Evolutionary conservation across 768 basidiomycete species (phyloP), one percentile per base, ranked within the genome.

Genomic region (Tulasnella sp.): DNA sequence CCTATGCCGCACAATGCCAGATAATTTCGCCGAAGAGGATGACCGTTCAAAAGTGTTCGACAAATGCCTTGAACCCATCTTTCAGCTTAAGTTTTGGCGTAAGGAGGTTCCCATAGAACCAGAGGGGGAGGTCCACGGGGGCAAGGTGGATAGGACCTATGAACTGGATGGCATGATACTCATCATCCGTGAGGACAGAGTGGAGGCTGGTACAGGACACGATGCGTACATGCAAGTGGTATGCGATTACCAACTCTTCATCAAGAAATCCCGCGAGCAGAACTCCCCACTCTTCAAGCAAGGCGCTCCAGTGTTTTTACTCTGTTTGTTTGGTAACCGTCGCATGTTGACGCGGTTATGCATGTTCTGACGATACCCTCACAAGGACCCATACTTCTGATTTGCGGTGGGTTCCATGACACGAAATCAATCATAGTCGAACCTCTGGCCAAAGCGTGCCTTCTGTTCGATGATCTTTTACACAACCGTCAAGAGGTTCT

Each of bases 361-460:
- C 44, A 67, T 32, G 11, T 35, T 23, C 55, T 70, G 29, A 57
- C 35, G 18, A 35, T 32, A 61, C 70, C 55, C 29, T 15, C 29
- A 32, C 37, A 39, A 77, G 75, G 55, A 48, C 74, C 74, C 9
- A 67, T 75, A 1, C 55, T 75, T 15, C 51, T 75, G 42, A 32
- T 75, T 32, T 51, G 42, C 15, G 74, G 74, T 26, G 74, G 74
- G 13, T 75, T 75, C 74, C 51, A 67, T 20, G 74, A 75, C 55
- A 13, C 2, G 10, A 67, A 55, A 72, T 75, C 74, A 29, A 75
- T 29, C 51, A 75, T 75, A 15, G 74, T 75, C 23, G 48, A 75
- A 57, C 74, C 74, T 32, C 51, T 48, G 74, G 32, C 32, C 13
- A 15, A 75, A 26, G 55, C 74, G 74, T 75, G 57, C 46, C n/a